Base-by-base conservation (phyloP, 2,329 filamentous ascomycete species). In the Macrophomina pseudophaseolina region DNA sequence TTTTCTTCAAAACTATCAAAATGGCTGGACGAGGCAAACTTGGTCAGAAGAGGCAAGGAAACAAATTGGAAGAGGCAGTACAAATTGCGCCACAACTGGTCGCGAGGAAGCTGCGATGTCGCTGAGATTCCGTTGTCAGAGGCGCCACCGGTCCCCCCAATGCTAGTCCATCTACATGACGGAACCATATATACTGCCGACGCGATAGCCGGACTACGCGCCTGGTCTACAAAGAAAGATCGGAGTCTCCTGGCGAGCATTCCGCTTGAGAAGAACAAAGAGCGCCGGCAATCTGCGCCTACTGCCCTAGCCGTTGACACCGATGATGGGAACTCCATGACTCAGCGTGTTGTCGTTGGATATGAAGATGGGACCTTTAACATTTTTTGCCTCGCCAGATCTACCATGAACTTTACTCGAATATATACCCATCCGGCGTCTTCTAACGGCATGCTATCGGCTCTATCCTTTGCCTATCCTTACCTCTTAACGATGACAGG, bases 41-140 rank as follows among this genome's bases (percentile, higher is more conserved):
- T 86, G 7, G 83, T 90, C 28, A 80, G 79, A 65, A 79, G 80
- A 67, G 83, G 82, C 12, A 77, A 75, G 5, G 73, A 80, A 23
- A 89, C 86, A 54, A 87, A 95, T 74, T 97, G 94, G 94, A 97
- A 96, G 81, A 86, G 87, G 68, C 91, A 95, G 73, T 98, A 96
- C 79, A 92, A 90, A 73, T 83, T 97, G 59, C 86, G 92, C 53
- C 91, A 97, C 75, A 98, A 98, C 79, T 98, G 95, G 95, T 87
- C 91, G 1, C 87, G 85, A 69, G 95, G 94, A 0, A 89, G 87
- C 71, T 97, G 93, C 73, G 90, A 87, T 44, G 88, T 97, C 12
- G 89, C 91, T 42, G 91, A 97, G 77, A 86, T 97, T 35, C 84
- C 88, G 52, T 85, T 93, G 30, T 80, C 84, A 64, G 81, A 84